phyloP scores from a whole-genome alignment of 2,329 filamentous ascomycete species.

The Pseudocercospora crystallina region DNA sequence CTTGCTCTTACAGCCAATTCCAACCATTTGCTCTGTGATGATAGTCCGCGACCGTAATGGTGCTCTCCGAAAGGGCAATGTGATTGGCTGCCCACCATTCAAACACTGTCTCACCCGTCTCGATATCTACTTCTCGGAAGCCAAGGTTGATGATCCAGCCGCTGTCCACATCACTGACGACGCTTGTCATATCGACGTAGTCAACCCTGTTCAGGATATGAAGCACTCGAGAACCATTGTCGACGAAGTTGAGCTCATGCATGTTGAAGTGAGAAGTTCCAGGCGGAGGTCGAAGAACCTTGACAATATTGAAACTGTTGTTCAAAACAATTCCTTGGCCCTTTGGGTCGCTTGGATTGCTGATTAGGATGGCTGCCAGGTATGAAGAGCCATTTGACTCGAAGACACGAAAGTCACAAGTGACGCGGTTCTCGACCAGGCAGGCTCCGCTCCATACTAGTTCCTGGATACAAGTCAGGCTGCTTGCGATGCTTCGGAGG shows the following conservation, averaged over 20 bases:
- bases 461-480: constrained; percentile 4
- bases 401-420: constrained; percentile 14
- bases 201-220: constrained; percentile 9
- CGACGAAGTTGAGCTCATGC: constrained; percentile 40
- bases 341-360: not conserved
- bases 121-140: constrained; percentile 34
- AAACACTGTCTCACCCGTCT: constrained; percentile 34
- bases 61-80: constrained; percentile 36
- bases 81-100: constrained; percentile 38
- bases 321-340: constrained; percentile 13
- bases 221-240: constrained; percentile 35
- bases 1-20: constrained; percentile 16
- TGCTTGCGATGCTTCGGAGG: not conserved
- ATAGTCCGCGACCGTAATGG: not conserved
- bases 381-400: constrained; percentile 5
- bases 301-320: not conserved
- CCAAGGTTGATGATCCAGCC: constrained; percentile 12
- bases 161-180: too few relatives aligned
- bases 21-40: constrained; percentile 8
- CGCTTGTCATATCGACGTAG: not conserved
- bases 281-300: not conserved
- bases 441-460: constrained; percentile 22
- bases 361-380: constrained; percentile 8
- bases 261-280: constrained; percentile 28
- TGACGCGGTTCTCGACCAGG: constrained; percentile 13